Evolutionary conservation across 2,329 filamentous ascomycete species (phyloP).

Genomic region (Diaporthe sp.): DNA sequence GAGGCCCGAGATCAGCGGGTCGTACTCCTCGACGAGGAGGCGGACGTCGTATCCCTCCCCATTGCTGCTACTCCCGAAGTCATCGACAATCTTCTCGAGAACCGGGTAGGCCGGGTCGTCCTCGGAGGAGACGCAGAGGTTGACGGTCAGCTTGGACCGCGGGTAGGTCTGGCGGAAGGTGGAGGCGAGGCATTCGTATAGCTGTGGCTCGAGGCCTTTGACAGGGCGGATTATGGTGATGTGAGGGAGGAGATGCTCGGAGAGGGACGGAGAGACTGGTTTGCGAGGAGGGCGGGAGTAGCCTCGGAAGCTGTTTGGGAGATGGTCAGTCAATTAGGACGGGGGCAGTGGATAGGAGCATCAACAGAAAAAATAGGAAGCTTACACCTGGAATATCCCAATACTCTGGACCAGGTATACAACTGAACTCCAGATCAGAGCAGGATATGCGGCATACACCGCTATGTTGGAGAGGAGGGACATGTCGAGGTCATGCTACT

Average conservation of each 20-base stretch:
- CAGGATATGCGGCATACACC: slow-evolving; percentile 51
- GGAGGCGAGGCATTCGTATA: slow-evolving; percentile 93
- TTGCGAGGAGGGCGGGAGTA: slow-evolving; percentile 65
- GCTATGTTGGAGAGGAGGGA: slow-evolving; percentile 51
- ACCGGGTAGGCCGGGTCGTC: slow-evolving; percentile 83
- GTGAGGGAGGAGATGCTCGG: slow-evolving; percentile 74
- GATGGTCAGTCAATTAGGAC: slow-evolving; percentile 3
- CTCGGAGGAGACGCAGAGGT: slow-evolving; percentile 83
- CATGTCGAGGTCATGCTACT: slow-evolving; percentile 40
- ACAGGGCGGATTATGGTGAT: slow-evolving; percentile 93
- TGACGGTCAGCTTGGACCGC: slow-evolving; percentile 79
- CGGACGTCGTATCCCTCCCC: slow-evolving; percentile 74
- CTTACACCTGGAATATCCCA: slow-evolving; percentile 69
- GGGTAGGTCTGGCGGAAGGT: slow-evolving; percentile 89
- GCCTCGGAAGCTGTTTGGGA: slow-evolving; percentile 61
- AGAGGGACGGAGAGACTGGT: slow-evolving; percentile 65
- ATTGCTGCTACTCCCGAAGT: slow-evolving; percentile 63
- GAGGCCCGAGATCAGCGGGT: slow-evolving; percentile 74
- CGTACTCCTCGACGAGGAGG: slow-evolving; percentile 86
- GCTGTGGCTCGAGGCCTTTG: slow-evolving; percentile 89
- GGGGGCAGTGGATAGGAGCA: rapidly evolving
- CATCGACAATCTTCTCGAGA: slow-evolving; percentile 77
- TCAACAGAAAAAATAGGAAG: slow-evolving; percentile 29
- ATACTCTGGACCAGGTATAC: slow-evolving; percentile 68
- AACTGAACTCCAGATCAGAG: slow-evolving; percentile 62